Base-by-base conservation (phyloP, 2,329 filamentous ascomycete species). In the Escovopsis sp. region DNA sequence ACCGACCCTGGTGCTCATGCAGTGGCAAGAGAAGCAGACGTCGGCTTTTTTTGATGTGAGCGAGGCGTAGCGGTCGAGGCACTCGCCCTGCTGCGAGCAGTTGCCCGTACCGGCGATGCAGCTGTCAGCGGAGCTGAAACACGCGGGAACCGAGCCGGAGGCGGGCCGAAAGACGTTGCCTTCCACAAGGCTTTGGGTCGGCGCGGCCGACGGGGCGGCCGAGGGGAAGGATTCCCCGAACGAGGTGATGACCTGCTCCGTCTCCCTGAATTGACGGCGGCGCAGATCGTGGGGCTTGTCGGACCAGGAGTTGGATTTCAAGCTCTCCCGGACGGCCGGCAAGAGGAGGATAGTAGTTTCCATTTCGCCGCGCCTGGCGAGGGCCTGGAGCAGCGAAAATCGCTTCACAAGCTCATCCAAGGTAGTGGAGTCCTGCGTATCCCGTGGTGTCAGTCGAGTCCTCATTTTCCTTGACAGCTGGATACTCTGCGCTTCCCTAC, bases 21-120 rank as follows among this genome's bases (percentile, higher is more conserved):
- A 98, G 43, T 65, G 63, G 65, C 90, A 98, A 38, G 71, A 66
- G 54, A 78, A 96, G 70, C 88, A 96, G 25, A 64, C 58, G 10
- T 56, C 46, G 31, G 48, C 54, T 10, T 56, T 55, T 8, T 43
- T 44, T 38, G 65, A 63, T 35, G 53, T 51, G 12, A 59, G 54
- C 35, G 52, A 53, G 29, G 58, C 60, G 43, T 72, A 86, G 50
- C 78, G 79, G 53, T 79, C 66, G 44, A 68, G 62, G 63, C 90
- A 96, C 19, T 57, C 51, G 32, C 90, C 90, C 56, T 90, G 86
- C 36, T 79, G 76, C 12, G 80, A 84, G 68, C 90, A 98, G 52
- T 74, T 75, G 47, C 74, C 70, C 3, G 90, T 98, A 28, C 62
- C 64, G 38, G 67, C 66, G 34, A 69, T 60, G 60, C 88, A 96